Evolutionary conservation across 2,329 filamentous ascomycete species (phyloP).

Genomic region (Mycogone perniciosa): DNA sequence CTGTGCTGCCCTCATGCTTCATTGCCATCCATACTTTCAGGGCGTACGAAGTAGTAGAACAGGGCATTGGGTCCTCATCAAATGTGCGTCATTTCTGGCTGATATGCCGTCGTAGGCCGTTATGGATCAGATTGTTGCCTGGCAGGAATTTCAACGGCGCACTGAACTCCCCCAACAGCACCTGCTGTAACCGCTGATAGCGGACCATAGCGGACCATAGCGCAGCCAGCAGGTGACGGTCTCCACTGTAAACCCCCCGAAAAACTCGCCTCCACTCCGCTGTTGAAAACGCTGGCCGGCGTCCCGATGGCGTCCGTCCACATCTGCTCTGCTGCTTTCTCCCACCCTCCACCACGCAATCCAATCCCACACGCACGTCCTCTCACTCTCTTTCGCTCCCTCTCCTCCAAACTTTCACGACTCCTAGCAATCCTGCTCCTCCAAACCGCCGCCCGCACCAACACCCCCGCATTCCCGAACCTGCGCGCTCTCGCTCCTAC

Average conservation of each 20-base stretch:
- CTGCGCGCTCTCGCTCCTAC: constrained; percentile 2
- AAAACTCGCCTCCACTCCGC: constrained; percentile 5
- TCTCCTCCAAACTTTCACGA: constrained; percentile 3
- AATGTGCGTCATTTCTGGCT: constrained; percentile 11
- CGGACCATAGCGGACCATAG: too few species aligned
- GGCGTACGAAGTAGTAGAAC: too few species aligned
- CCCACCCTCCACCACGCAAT: constrained; percentile 1
- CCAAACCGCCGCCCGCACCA: neutral
- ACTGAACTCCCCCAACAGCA: neutral
- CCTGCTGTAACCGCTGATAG: neutral
- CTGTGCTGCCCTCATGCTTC: too few species aligned
- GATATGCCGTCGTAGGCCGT: neutral
- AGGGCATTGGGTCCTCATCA: neutral
- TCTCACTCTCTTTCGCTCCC: constrained; percentile 1
- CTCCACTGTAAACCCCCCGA: constrained; percentile 5
- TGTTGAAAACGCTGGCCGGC: constrained; percentile 1
- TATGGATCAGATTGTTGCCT: neutral
- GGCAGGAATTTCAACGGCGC: neutral
- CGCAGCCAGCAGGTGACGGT: neutral
- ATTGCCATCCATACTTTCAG: too few species aligned
- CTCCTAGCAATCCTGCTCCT: neutral
- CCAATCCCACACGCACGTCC: neutral
- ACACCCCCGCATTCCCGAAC: neutral
- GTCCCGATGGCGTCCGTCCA: neutral
- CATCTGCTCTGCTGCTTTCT: constrained; percentile 4